Evolutionary conservation across 2,329 filamentous ascomycete genomes (phyloP).

Genomic region (Colletotrichum camelliae): DNA sequence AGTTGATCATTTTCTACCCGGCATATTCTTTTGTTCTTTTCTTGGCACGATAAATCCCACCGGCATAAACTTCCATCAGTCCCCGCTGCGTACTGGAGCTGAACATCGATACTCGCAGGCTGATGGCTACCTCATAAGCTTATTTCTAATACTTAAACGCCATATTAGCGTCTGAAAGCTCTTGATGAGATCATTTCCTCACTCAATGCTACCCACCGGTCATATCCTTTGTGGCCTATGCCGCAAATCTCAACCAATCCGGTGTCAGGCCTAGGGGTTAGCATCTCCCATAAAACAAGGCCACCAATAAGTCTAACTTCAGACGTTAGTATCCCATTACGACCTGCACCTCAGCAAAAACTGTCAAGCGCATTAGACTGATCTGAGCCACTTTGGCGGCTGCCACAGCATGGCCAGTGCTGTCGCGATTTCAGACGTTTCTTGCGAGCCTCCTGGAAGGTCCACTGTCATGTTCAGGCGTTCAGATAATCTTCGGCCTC

Average conservation of each 20-base stretch:
- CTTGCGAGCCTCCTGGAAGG: neutral
- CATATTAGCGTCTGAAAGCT: neutral
- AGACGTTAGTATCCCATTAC: neutral
- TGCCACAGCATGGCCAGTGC: neutral
- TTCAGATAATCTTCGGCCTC: neutral
- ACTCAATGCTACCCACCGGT: neutral
- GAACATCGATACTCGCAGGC: neutral
- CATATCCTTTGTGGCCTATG: neutral
- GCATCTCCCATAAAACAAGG: neutral
- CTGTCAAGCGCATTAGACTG: neutral
- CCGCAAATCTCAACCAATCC: neutral
- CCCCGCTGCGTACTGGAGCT: neutral
- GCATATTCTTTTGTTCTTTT: neutral
- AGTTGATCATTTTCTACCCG: neutral
- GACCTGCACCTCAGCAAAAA: neutral
- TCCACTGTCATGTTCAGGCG: neutral
- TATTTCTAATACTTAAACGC: neutral
- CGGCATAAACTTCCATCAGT: neutral
- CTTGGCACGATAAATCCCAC: neutral
- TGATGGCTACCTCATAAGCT: neutral
- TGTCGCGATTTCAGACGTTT: neutral
- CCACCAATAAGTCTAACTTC: neutral
- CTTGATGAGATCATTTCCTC: neutral
- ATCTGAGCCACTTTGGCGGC: neutral
- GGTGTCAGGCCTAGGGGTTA: neutral